Evolutionary conservation across 78 protist species (phyloP).

Genomic region (Dictyostelium citrinum): DNA sequence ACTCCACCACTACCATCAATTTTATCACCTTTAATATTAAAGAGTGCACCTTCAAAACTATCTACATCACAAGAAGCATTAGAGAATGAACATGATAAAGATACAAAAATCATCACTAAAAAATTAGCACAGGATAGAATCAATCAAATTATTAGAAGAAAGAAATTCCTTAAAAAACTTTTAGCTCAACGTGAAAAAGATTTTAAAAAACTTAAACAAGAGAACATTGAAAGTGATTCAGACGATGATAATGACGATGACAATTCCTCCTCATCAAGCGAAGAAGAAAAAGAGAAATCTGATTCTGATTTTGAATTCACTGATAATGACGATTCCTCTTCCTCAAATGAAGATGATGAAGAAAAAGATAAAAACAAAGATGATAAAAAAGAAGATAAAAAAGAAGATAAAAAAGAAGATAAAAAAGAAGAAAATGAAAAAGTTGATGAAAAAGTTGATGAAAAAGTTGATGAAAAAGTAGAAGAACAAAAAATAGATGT

Average conservation of each 20-base stretch:
- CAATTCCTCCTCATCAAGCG: background rate
- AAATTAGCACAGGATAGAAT: background rate
- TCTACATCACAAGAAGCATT: background rate
- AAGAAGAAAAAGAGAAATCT: background rate
- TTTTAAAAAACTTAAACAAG: background rate
- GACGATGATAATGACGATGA: background rate
- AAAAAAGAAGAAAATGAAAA: background rate
- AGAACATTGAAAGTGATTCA: background rate
- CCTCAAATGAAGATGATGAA: slow-evolving; percentile 1
- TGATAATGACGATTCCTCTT: background rate
- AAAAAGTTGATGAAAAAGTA: background rate
- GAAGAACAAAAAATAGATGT: background rate
- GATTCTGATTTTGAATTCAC: background rate
- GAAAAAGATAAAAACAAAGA: background rate
- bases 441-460: background rate
- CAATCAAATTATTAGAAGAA: background rate
- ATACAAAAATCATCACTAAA: background rate
- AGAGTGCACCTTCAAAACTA: background rate
- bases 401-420: background rate
- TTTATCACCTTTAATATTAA: background rate
- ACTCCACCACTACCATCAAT: background rate
- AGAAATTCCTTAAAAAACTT: background rate
- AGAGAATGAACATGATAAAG: background rate
- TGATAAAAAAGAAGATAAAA: background rate
- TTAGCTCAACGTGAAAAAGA: background rate